Evolutionary conservation across 768 basidiomycete species (phyloP).

Genomic region (Neoboletus magnificus): DNA sequence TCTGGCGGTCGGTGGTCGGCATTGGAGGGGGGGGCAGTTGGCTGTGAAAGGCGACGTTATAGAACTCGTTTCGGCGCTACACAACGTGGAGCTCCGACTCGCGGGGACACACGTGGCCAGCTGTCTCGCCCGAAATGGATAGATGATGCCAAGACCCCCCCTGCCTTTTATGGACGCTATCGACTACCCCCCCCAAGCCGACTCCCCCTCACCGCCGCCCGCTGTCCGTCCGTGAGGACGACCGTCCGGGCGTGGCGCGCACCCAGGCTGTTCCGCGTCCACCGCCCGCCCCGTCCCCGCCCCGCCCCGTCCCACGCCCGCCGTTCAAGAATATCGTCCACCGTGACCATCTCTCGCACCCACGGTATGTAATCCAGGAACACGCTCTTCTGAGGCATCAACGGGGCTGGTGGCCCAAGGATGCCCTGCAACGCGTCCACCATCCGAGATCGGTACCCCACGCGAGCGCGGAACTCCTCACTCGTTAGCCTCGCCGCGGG

Average conservation of each 20-base stretch:
- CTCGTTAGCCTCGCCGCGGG: slow-evolving; percentile 25
- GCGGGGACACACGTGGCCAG: slow-evolving; percentile 30
- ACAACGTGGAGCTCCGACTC: slow-evolving; percentile 29
- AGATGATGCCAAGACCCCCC: slow-evolving; percentile 17
- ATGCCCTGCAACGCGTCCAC: slow-evolving; percentile 46
- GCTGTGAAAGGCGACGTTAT: slow-evolving; percentile 31
- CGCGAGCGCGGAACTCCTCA: slow-evolving; percentile 38
- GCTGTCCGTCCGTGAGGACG: slow-evolving; percentile 36
- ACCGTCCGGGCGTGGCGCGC: slow-evolving; percentile 44
- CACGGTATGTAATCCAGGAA: slow-evolving; percentile 70
- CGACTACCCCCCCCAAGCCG: neutral
- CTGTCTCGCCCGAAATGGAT: slow-evolving; percentile 18
- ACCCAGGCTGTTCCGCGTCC: slow-evolving; percentile 57
- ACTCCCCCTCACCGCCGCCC: slow-evolving; percentile 32
- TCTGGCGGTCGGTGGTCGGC: slow-evolving; percentile 23
- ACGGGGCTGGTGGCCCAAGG: slow-evolving; percentile 40
- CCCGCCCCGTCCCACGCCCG: slow-evolving; percentile 34
- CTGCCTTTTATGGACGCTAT: neutral
- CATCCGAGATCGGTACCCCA: slow-evolving; percentile 43
- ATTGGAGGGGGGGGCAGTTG: neutral
- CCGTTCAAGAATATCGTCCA: slow-evolving; percentile 50
- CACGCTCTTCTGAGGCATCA: slow-evolving; percentile 44
- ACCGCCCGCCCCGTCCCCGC: slow-evolving; percentile 35
- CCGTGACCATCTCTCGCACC: slow-evolving; percentile 59
- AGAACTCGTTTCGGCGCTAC: slow-evolving; percentile 27